phyloP scores from a whole-genome alignment of 2,329 filamentous ascomycete genomes.

The Tolypocladium pustulatum region DNA sequence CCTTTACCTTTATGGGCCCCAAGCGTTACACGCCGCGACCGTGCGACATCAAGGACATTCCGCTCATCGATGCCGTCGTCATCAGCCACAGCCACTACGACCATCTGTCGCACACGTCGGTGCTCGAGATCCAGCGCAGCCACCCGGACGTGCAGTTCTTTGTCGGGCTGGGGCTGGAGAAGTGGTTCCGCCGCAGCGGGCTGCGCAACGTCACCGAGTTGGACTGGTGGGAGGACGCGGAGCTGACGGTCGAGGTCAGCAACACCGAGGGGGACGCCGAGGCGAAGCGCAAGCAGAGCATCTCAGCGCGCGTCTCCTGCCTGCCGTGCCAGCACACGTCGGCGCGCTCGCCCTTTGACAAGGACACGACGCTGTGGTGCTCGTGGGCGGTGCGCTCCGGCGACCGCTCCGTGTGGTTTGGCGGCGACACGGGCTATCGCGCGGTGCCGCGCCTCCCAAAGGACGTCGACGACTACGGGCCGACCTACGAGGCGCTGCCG shows the following conservation, averaged over 20 bases:
- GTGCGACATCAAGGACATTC: constrained; percentile 69
- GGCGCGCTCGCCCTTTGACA: constrained; percentile 58
- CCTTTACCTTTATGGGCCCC: constrained; percentile 58
- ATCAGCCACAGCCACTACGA: constrained; percentile 93
- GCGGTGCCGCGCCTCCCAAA: constrained; percentile 55
- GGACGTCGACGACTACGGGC: constrained; percentile 58
- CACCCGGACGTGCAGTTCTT: constrained; percentile 81
- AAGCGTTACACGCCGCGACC: constrained; percentile 70
- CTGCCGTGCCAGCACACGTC: constrained; percentile 79
- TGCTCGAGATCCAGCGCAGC: constrained; percentile 57
- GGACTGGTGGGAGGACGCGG: constrained; percentile 88
- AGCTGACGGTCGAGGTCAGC: constrained; percentile 47
- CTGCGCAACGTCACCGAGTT: constrained; percentile 74
- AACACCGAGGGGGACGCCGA: constrained; percentile 15
- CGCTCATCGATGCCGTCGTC: constrained; percentile 63
- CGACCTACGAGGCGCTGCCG: constrained; percentile 56
- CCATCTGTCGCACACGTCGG: constrained; percentile 69
- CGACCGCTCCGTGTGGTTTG: constrained; percentile 76
- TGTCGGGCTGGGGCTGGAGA: constrained; percentile 70
- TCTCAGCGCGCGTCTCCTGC: constrained; percentile 64
- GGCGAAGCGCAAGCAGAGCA: constrained; percentile 18
- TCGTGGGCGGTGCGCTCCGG: constrained; percentile 73
- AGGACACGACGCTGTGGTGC: constrained; percentile 71
- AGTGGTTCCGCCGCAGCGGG: constrained; percentile 66
- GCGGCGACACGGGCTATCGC: constrained; percentile 84